Percentiles rank a stretch among this genome's conserved stretches.
These are phyloP conservation scores for Fusarium burgessii DNA, from an alignment of 2,329 filamentous ascomycete species.

Conservation along the genomic window DNA sequence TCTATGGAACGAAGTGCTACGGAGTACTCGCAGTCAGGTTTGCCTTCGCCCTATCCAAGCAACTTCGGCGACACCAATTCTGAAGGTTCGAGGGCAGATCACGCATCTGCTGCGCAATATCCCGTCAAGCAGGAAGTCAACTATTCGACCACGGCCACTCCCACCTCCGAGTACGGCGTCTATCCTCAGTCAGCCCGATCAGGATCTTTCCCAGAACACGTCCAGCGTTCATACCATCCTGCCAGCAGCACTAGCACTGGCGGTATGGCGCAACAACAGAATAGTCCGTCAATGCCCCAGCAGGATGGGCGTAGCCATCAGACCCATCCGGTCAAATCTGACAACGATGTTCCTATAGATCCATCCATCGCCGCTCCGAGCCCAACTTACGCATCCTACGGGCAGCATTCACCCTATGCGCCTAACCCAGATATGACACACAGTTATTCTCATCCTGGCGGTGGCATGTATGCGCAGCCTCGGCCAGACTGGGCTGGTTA, in stretches of 20 bases:
- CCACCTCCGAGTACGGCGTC: conserved; percentile 88
- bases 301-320: conserved; percentile 84
- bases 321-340: conserved; percentile 86
- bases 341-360: conserved; percentile 99
- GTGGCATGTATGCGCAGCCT: conserved; percentile 74
- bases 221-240: conserved; percentile 86
- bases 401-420: conserved; percentile 88
- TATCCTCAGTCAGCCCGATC: conserved; percentile 82
- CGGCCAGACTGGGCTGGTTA: conserved; percentile 83
- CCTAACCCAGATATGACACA: conserved; percentile 89
- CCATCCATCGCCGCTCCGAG: conserved; percentile 94
- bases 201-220: conserved; percentile 87
- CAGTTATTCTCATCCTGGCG: conserved; percentile 73
- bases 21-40: conserved; percentile 90
- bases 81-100: conserved; percentile 91
- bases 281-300: conserved; percentile 95
- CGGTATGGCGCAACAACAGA: conserved; percentile 96
- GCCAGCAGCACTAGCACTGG: conserved; percentile 78
- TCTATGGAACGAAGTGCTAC: conserved; percentile 73
- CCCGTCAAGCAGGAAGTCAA: conserved; percentile 83
- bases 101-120: conserved; percentile 92
- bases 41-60: conserved; percentile 78
- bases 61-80: conserved; percentile 77
- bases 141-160: conserved; percentile 83
- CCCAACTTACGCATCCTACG: conserved; percentile 83